These are phyloP conservation scores for Exophiala bonariae DNA, from an alignment of 2,329 filamentous ascomycete genomes.

Conservation along the genomic window DNA sequence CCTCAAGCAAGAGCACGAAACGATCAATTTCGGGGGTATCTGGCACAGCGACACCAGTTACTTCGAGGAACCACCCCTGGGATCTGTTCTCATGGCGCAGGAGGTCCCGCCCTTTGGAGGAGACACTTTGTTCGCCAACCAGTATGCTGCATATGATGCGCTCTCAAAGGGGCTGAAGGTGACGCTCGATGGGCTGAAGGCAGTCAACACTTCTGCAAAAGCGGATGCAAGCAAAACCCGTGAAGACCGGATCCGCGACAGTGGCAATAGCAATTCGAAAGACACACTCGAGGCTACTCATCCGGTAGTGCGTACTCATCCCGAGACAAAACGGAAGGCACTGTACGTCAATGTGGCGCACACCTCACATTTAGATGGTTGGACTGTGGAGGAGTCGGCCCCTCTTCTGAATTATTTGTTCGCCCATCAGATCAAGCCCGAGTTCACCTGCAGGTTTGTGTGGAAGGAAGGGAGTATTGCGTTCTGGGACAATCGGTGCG, in stretches of 20 bases:
- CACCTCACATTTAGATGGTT: constrained; percentile 32
- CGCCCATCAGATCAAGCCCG: constrained; percentile 25
- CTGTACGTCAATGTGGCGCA: constrained; percentile 37
- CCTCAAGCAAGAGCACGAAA: constrained; percentile 25
- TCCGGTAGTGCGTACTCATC: constrained; percentile 36
- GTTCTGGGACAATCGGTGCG: constrained; percentile 52
- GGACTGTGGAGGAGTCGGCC: constrained; percentile 30
- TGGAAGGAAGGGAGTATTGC: constrained; percentile 52
- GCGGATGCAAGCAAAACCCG: constrained; percentile 31
- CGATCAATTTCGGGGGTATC: constrained; percentile 26
- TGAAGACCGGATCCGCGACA: constrained; percentile 27
- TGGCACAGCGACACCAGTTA: constrained; percentile 28
- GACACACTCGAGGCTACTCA: constrained; percentile 30
- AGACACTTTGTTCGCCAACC: constrained; percentile 33
- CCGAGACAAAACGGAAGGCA: constrained; percentile 35
- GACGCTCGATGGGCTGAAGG: constrained; percentile 30
- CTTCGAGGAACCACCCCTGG: constrained; percentile 21
- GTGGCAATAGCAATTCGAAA: constrained; percentile 12
- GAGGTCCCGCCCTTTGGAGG: constrained; percentile 31
- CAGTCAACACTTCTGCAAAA: constrained; percentile 27
- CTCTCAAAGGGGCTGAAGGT: constrained; percentile 33
- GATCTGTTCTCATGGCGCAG: constrained; percentile 22
- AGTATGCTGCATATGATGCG: constrained; percentile 32
- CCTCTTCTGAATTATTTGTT: constrained; percentile 29
- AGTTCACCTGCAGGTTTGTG: constrained; percentile 43